These are phyloP conservation scores for Hortaea werneckii DNA, from an alignment of 2,329 filamentous ascomycete species.

Conservation along the genomic window DNA sequence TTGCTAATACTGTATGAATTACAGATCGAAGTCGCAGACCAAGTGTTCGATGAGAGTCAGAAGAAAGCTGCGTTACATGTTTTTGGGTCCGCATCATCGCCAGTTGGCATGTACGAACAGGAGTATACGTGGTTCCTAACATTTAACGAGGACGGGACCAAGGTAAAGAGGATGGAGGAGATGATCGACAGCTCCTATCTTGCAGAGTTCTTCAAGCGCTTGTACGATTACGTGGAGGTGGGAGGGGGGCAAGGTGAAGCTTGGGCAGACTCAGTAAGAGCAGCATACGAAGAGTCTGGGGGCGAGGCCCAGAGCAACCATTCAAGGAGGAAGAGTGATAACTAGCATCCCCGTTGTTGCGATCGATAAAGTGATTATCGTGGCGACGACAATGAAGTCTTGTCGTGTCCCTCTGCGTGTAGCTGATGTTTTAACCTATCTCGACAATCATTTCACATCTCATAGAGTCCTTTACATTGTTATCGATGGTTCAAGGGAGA, in stretches of 20 bases:
- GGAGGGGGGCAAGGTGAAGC: neutral
- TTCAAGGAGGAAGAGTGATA: too few species aligned
- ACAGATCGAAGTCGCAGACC: neutral
- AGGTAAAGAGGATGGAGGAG: constrained; percentile 5
- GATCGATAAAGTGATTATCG: too few species aligned
- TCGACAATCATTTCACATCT: too few species aligned
- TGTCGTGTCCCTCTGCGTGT: too few species aligned
- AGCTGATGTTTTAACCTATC: too few species aligned
- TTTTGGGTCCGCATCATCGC: neutral
- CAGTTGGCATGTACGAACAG: constrained; percentile 5
- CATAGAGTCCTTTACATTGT: too few species aligned
- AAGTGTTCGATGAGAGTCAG: constrained; percentile 3
- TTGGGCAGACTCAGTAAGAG: neutral
- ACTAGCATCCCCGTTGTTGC: too few species aligned
- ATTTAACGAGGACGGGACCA: constrained; percentile 6
- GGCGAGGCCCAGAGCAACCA: neutral
- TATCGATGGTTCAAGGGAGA: too few species aligned
- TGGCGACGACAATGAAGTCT: too few species aligned
- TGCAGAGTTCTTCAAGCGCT: neutral
- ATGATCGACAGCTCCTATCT: neutral
- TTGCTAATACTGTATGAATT: neutral
- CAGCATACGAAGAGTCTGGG: neutral
- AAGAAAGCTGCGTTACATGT: constrained; percentile 3
- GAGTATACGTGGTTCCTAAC: constrained; percentile 6
- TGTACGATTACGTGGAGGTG: neutral